Evolutionary conservation across 139 green algal species (phyloP).

Genomic region (Prasinococcaceae sp.): DNA sequence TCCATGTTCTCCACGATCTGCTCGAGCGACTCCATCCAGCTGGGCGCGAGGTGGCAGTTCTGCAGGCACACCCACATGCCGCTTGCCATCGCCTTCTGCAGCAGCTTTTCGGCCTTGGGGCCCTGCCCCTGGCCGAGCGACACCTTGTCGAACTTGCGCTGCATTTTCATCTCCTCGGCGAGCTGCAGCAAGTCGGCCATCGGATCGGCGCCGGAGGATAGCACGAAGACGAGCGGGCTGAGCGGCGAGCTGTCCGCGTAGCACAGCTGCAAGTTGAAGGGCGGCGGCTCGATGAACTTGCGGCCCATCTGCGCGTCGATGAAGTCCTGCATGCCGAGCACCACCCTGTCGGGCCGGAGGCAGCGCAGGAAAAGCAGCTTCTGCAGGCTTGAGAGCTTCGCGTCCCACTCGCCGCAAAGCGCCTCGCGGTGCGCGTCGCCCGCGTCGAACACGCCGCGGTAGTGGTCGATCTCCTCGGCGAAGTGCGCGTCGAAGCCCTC

Average conservation of each 20-base stretch:
- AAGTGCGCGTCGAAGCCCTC: constrained; percentile 35
- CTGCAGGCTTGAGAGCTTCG: constrained; percentile 46
- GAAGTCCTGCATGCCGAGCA: constrained; percentile 40
- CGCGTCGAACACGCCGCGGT: constrained; percentile 57
- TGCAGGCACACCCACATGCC: constrained; percentile 40
- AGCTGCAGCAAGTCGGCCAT: constrained; percentile 73
- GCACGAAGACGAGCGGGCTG: constrained; percentile 65
- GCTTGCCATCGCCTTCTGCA: constrained; percentile 15
- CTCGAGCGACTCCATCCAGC: constrained; percentile 59
- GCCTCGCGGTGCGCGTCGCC: constrained; percentile 45
- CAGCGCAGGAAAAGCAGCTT: constrained; percentile 44
- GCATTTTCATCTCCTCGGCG: constrained; percentile 61
- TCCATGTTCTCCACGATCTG: constrained; percentile 39
- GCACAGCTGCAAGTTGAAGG: constrained; percentile 53
- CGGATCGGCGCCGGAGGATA: constrained; percentile 55
- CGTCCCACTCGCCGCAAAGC: constrained; percentile 33
- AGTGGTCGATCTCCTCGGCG: constrained; percentile 30
- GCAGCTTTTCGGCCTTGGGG: constrained; percentile 40
- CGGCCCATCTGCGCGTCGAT: constrained; percentile 39
- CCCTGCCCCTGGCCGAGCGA: constrained; percentile 68
- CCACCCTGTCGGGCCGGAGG: constrained; percentile 57
- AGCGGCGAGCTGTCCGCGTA: constrained; percentile 39
- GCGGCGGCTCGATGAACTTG: constrained; percentile 58
- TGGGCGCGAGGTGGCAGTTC: constrained; percentile 45
- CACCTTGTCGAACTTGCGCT: constrained; percentile 67